Evolutionary conservation across 805 yeast species (phyloP), one percentile per base, ranked within the genome.

Genomic region (Myxozyma geophila): DNA sequence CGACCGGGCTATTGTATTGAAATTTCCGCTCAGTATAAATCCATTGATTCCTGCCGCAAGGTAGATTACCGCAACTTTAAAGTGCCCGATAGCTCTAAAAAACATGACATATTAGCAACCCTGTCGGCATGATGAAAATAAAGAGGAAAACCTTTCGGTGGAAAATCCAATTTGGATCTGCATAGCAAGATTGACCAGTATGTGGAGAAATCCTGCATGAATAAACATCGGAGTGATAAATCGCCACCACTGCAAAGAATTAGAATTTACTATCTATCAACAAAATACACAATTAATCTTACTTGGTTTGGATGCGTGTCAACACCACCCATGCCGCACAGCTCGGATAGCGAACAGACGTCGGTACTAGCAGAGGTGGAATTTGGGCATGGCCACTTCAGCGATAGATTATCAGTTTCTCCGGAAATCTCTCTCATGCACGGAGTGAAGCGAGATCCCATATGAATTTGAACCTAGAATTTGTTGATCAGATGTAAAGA

Each of bases 191-290:
- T 88, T 88, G 79, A 86, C 85, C 21, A 83, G 71, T 47, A 88
- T 86, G 72, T 88, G 92, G 52, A 88, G 72, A 67, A 88, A 81
- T 0, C 92, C 92, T 3, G 92, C 91, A 72, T 88, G 92, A 58
- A 88, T 71, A 68, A 88, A 88, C 12, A 87, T 85, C 0, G 92
- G 89, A n/a, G 85, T 82, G 50, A 88, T 76, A 49, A 88, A 74
- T 57, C 92, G 75, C 81, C 87, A 87, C 86, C 89, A 85, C 74
- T 64, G 23, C 9, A 3, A 23, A 48, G 13, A 4, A 52, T 53
- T 39, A 9, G 15, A n/a, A 39, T 13, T 3, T 13, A 13, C 7
- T 39, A 39, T 7, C 43, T 4, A 13, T 3, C 2, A n/a, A n/a
- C 3, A 39, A 3, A 13, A 7, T 39, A 13, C 43, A 39, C 43